phyloP scores from a whole-genome alignment of 2,329 filamentous ascomycete species.

The Epicoccum nigrum region DNA sequence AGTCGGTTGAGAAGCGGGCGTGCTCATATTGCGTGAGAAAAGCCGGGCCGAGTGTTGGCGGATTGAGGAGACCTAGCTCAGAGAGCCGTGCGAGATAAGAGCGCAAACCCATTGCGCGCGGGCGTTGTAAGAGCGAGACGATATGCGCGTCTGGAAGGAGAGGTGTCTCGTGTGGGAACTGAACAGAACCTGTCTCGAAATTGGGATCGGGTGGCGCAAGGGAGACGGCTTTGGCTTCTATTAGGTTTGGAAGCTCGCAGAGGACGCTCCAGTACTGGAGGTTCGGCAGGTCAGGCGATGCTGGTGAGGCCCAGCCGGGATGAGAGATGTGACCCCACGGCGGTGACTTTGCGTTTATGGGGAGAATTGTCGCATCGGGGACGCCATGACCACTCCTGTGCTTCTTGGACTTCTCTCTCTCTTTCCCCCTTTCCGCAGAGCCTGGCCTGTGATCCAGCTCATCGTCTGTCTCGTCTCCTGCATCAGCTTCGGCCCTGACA shows the following conservation, averaged over 20 bases:
- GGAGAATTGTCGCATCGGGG: conserved; percentile 42
- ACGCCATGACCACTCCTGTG: conserved; percentile 34
- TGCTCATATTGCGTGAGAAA: conserved; percentile 83
- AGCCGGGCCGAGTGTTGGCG: conserved; percentile 55
- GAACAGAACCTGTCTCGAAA: conserved; percentile 31
- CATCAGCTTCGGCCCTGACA: conserved; percentile 50
- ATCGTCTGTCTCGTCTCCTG: conserved; percentile 25
- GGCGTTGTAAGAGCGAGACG: conserved; percentile 73
- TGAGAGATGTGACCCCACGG: conserved; percentile 87
- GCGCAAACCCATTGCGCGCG: conserved; percentile 73
- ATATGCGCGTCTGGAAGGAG: conserved; percentile 67
- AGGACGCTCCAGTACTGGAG: conserved; percentile 85
- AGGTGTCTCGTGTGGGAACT: conserved; percentile 34
- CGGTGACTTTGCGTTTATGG: conserved; percentile 54
- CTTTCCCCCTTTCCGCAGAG: conserved; percentile 39
- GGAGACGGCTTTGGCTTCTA: conserved; percentile 92
- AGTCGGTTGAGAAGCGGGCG: conserved; percentile 77
- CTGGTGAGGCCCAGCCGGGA: conserved; percentile 85
- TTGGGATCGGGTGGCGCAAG: conserved; percentile 69
- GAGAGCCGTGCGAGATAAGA: conserved; percentile 78
- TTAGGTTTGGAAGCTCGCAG: conserved; percentile 82
- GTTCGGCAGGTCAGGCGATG: conserved; percentile 73
- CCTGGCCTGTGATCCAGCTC: conserved; percentile 24
- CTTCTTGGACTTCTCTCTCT: conserved; percentile 34
- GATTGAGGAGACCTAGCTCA: conserved; percentile 66